phyloP scores from a whole-genome alignment of 139 green algal genomes.

The Volvox reticuliferus region DNA sequence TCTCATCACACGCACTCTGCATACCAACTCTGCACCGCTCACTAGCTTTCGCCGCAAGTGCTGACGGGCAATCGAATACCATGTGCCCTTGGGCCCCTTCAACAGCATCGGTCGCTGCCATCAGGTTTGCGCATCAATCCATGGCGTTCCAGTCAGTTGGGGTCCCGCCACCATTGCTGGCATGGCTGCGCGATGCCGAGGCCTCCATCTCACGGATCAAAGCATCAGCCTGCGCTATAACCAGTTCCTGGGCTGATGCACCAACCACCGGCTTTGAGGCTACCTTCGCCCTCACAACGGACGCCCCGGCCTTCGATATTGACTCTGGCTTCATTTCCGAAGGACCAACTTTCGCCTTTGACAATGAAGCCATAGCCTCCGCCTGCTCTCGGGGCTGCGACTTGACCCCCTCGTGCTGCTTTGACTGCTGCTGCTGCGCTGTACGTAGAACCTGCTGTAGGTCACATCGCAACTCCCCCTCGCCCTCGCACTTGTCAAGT shows the following conservation, averaged over 20 bases:
- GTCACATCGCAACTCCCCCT: background rate
- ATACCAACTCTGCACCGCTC: too few species aligned
- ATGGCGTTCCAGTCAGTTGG: conserved; percentile 23
- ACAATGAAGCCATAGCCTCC: background rate
- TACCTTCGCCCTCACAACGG: background rate
- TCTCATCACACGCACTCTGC: too few species aligned
- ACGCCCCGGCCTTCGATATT: background rate
- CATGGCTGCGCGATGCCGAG: too few species aligned
- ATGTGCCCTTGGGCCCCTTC: too few species aligned
- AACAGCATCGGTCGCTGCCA: too few species aligned
- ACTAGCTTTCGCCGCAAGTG: too few species aligned
- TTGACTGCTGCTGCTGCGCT: background rate
- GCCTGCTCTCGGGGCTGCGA: background rate
- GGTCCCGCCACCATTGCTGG: background rate
- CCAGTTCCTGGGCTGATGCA: too few species aligned
- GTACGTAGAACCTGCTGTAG: background rate
- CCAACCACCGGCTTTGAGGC: too few species aligned
- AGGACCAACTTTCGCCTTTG: background rate
- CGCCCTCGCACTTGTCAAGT: conserved; percentile 11
- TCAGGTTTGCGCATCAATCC: background rate
- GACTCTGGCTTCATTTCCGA: background rate
- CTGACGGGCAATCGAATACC: too few species aligned
- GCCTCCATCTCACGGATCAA: too few species aligned
- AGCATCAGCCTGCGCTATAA: too few species aligned
- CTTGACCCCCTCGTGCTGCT: background rate